A percentile compares a stretch with the other conserved stretches of the same genome.
These are phyloP conservation scores for Chlorociboria aeruginascens DNA, from an alignment of 495 filamentous ascomycete genomes.

Conservation along the genomic window DNA sequence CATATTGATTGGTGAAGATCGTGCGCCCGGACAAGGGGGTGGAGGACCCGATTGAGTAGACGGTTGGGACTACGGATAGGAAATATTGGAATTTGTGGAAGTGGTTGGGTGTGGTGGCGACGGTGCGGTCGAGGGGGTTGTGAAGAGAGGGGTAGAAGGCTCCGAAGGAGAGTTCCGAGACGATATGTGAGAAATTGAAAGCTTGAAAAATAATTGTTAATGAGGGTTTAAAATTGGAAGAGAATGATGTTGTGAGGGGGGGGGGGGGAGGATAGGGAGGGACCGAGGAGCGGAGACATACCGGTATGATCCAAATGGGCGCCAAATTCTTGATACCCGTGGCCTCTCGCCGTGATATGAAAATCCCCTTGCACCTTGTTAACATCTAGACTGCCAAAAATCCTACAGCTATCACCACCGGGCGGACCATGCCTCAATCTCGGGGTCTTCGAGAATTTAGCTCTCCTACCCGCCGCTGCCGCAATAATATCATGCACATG, in stretches of 20 bases:
- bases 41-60: constrained; percentile 58
- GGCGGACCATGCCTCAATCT: constrained; percentile 39
- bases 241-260: too few relatives aligned
- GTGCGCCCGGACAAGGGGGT: constrained; percentile 27
- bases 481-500: constrained; percentile 64
- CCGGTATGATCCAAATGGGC: constrained; percentile 71
- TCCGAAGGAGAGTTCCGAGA: constrained; percentile 93
- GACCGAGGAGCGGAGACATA: constrained; percentile 28
- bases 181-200: constrained; percentile 98
- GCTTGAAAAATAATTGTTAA: constrained; percentile 31
- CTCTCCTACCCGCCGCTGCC: constrained; percentile 28
- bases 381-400: constrained; percentile 80
- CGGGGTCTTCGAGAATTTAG: constrained; percentile 63
- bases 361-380: constrained; percentile 98
- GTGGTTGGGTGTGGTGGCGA: constrained; percentile 56
- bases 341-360: constrained; percentile 90
- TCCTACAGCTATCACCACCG: constrained; percentile 55
- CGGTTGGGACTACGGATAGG: constrained; percentile 90
- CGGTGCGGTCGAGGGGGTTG: constrained; percentile 89
- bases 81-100: constrained; percentile 99
- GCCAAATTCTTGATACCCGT: constrained; percentile 70
- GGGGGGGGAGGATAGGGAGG: not conserved
- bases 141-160: constrained; percentile 85
- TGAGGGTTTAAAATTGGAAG: too few relatives aligned
- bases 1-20: constrained; percentile 95